These are phyloP conservation scores for Neobulgaria alba DNA, from an alignment of 2,329 filamentous ascomycete species.

Conservation along the genomic window DNA sequence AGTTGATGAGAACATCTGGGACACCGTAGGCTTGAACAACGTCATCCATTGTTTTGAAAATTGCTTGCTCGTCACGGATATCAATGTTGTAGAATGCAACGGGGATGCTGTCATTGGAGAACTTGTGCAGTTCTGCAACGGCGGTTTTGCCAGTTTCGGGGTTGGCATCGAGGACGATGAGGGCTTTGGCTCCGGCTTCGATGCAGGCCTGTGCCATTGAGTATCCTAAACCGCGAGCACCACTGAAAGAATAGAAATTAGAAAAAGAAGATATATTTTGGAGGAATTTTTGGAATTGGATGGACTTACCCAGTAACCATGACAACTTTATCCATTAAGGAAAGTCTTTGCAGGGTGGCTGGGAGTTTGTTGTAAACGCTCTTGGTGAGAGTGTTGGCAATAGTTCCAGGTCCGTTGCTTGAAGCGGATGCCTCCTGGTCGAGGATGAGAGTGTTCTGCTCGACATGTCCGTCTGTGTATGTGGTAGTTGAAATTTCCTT, in stretches of 20 bases:
- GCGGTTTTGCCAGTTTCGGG: conserved; percentile 64
- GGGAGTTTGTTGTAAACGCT: conserved; percentile 49
- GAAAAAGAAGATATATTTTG: not conserved
- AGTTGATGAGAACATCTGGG: conserved; percentile 70
- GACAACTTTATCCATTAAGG: conserved; percentile 60
- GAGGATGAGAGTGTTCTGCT: conserved; percentile 21
- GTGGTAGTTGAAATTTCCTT: conserved; percentile 21
- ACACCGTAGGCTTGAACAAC: conserved; percentile 43
- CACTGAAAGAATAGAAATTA: conserved; percentile 38
- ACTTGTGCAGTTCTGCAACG: conserved; percentile 59
- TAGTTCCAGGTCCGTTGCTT: conserved; percentile 29
- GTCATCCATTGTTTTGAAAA: conserved; percentile 31
- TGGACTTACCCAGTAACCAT: conserved; percentile 59
- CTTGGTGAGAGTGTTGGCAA: conserved; percentile 33
- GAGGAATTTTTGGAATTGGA: not conserved
- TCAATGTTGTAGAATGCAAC: conserved; percentile 74
- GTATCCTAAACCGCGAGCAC: conserved; percentile 69
- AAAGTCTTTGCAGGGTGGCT: conserved; percentile 60
- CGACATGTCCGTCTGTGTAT: conserved; percentile 16
- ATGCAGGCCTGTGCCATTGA: conserved; percentile 71
- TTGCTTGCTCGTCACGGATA: conserved; percentile 63
- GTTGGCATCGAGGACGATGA: conserved; percentile 71
- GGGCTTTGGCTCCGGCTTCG: conserved; percentile 65
- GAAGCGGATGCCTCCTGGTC: conserved; percentile 12
- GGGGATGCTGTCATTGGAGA: conserved; percentile 54